Evolutionary conservation across 371 early-diverging fungal species (phyloP).

Genomic region (Haplosporangium sp.): DNA sequence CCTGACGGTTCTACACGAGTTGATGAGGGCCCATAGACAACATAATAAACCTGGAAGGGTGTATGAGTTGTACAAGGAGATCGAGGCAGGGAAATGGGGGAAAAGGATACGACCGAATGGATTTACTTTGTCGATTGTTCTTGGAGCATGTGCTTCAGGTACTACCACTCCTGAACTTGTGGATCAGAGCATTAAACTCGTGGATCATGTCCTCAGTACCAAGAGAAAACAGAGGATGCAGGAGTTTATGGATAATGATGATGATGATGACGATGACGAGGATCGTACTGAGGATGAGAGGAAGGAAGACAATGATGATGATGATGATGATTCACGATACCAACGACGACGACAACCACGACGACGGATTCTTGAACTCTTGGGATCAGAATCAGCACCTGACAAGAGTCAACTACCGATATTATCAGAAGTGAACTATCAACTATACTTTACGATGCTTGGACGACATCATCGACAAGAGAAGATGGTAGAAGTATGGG

Average conservation of each 20-base stretch:
- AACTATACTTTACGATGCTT: constrained; percentile 39
- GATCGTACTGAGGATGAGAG: neutral
- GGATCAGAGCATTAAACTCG: constrained; percentile 27
- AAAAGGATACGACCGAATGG: constrained; percentile 29
- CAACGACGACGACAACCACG: neutral
- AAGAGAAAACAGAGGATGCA: constrained; percentile 3
- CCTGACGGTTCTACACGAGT: constrained; percentile 32
- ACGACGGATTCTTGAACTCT: neutral
- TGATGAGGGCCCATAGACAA: constrained; percentile 33
- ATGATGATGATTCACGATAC: neutral
- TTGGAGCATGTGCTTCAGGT: constrained; percentile 30
- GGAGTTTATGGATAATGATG: neutral
- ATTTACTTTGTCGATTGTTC: constrained; percentile 35
- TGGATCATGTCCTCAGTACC: constrained; percentile 8
- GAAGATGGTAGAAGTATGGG: constrained; percentile 45
- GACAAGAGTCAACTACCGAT: neutral
- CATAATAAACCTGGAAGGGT: constrained; percentile 35
- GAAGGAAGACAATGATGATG: neutral
- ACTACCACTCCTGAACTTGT: constrained; percentile 12
- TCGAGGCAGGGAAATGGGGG: constrained; percentile 41
- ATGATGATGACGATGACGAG: neutral
- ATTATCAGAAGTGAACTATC: constrained; percentile 39
- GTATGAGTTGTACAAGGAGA: constrained; percentile 28
- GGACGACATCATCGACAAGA: constrained; percentile 44
- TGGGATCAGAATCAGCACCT: constrained; percentile 2